Evolutionary conservation across 148 eudicot genomes (phyloP), one percentile per base, ranked within the genome.

Genomic region (Spergularia marina): DNA sequence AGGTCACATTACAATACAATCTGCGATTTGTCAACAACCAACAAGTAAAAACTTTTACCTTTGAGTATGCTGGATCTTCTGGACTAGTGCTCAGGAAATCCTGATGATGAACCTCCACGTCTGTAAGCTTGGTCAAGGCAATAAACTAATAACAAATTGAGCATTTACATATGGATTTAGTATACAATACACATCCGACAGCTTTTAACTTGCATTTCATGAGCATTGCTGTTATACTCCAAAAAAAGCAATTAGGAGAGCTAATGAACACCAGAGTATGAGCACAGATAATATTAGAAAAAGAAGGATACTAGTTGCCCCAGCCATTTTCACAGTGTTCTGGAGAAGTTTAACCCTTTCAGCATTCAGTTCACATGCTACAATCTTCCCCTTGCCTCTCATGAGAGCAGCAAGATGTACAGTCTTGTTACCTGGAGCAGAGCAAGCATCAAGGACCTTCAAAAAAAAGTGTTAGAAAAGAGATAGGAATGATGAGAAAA

Each of bases 401-500:
- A 89, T 92, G 60, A 96, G 94, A 53, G 98, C 94, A 72, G 97
- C 89, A 54, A 92, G 93, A 81, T 96, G 99, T 14, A 85, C 89
- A 68, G 99, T 96, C 86, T 96, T 96, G 86, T 96, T 96, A 66
- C 99, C 99, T 62, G 99, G 99, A 75, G 99, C 98, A 72, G 99
- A 82, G 80, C 99, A 96, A 23, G 99, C 99, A 88, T 96, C 99
- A 68, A 96, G 87, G 76, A 96, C 99, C 99, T 96, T 90, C 84
- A 84, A 73, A 82, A 84, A 77, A 73, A 71, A 56, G 58, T 25
- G 61, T 78, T 60, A 71, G 67, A 2, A 21, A 68, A 55, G 61
- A 68, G 64, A 15, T 39, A 41, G 40, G 14, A 65, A 39, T 16
- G 15, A 54, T 18, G 60, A 23, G 12, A 74, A 65, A 39, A 58